These are phyloP conservation scores for Kwoniella pini DNA, from an alignment of 768 basidiomycete genomes.

Conservation along the genomic window DNA sequence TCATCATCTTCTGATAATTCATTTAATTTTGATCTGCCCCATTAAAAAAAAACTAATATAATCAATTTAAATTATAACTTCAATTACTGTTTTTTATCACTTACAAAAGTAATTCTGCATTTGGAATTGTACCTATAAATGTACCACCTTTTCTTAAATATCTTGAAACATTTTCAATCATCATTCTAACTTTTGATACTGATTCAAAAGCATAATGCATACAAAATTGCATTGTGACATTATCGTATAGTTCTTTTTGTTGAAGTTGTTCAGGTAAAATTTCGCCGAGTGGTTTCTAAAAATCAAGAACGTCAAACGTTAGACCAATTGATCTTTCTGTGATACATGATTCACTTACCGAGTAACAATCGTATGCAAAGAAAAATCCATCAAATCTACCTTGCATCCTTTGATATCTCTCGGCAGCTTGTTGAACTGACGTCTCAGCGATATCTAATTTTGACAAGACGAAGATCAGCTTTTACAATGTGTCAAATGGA, in stretches of 20 bases:
- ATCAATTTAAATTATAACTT: not conserved
- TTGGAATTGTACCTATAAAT: slow-evolving; percentile 98
- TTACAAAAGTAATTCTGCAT: slow-evolving; percentile 78
- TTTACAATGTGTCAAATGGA: not conserved
- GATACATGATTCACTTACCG: slow-evolving; percentile 52
- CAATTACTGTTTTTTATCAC: slow-evolving; percentile 45
- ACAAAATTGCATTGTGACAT: slow-evolving; percentile 98
- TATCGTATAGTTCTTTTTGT: slow-evolving; percentile 74
- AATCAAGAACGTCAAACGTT: not conserved
- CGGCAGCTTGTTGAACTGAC: slow-evolving; percentile 83
- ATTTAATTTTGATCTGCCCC: slow-evolving; percentile 68
- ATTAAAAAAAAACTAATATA: not conserved
- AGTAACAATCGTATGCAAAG: slow-evolving; percentile 85
- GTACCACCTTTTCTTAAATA: slow-evolving; percentile 79
- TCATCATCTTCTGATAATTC: slow-evolving; percentile 65
- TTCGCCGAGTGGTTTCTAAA: slow-evolving; percentile 64
- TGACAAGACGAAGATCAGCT: slow-evolving; percentile 3
- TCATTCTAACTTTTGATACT: slow-evolving; percentile 78
- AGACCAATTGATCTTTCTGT: not conserved
- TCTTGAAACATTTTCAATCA: slow-evolving; percentile 85
- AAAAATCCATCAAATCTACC: slow-evolving; percentile 76
- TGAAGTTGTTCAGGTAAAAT: slow-evolving; percentile 65
- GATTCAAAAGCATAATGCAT: slow-evolving; percentile 99
- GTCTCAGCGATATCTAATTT: slow-evolving; percentile 78
- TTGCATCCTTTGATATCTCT: slow-evolving; percentile 62